Conservation (phyloP, 768 basidiomycete species). For the Psilocybe sp. region DNA sequence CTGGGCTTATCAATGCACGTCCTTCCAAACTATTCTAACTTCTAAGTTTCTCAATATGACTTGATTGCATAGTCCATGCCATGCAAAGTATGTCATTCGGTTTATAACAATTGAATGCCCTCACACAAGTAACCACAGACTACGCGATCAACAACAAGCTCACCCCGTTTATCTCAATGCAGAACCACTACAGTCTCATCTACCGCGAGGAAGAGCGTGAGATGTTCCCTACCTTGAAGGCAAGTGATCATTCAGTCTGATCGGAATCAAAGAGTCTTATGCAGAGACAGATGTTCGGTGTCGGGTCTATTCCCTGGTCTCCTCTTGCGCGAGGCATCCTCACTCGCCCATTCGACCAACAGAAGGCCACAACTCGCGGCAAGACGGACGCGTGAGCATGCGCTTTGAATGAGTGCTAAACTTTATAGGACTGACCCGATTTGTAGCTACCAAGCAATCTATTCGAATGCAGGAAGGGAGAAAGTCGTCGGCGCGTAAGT, state of each 20-base stretch:
- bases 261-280: not conserved
- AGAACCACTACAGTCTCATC: conserved; percentile 60
- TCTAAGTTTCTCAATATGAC: not conserved
- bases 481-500: conserved; percentile 39
- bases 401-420: no score
- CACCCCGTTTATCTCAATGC: conserved; percentile 67
- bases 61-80: conserved; percentile 36
- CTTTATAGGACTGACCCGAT: no score
- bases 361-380: conserved; percentile 29
- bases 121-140: conserved; percentile 30
- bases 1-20: conserved; percentile 52
- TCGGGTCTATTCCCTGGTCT: conserved; percentile 58
- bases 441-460: no score
- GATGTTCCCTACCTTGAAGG: conserved; percentile 60
- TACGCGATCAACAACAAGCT: conserved; percentile 58
- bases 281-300: conserved; percentile 42
- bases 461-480: conserved; percentile 19
- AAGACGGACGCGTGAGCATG: not conserved
- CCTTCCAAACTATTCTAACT: not conserved
- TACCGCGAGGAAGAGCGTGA: conserved; percentile 68
- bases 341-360: conserved; percentile 42
- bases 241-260: conserved; percentile 7
- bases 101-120: not conserved
- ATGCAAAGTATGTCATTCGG: conserved; percentile 47
- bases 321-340: conserved; percentile 47